Evolutionary conservation across 768 basidiomycete genomes (phyloP), one percentile per base, ranked within the genome.

Genomic region (Tephrocybe sp.): DNA sequence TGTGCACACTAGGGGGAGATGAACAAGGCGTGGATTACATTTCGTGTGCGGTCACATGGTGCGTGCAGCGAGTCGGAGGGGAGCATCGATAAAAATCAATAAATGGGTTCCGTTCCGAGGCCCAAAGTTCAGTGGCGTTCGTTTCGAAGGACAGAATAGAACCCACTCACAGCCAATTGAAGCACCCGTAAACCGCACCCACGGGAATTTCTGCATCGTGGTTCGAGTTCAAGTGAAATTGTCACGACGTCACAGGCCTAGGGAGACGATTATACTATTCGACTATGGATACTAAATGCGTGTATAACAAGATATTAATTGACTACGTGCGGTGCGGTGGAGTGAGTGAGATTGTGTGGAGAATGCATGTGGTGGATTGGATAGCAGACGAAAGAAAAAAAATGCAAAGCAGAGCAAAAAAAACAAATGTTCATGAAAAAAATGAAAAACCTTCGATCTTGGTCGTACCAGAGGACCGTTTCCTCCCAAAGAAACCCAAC

Each of bases 91-190:
- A n/a, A n/a, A n/a, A n/a, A n/a, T 43, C 43, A 32, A 55, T 50
- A 40, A 49, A 18, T 19, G 18, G 43, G 37, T 41, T 44, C 35
- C 40, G 49, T 51, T 37, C 38, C 45, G 41, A 18, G 28, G n/a
- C n/a, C n/a, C n/a, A n/a, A 34, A 52, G 41, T 27, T 35, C 27
- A 37, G 30, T 53, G 40, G 40, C 27, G 36, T 30, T 41, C 25
- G 40, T 18, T 27, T 27, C 41, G 44, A 21, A 19, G 7, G 36
- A 37, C 16, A 37, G 7, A 37, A 44, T 32, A 40, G 30, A 46
- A 80, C 82, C 65, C 60, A 83, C 82, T 65, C 60, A 83, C 82
- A 59, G 51, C 74, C 72, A 47, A 73, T 49, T 4, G 80, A 71
- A 43, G 69, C 57, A 4, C 72, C 69, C 15, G 76, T 70, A 56